These are phyloP conservation scores for Erythrophleum fordii DNA, from an alignment of 306 rosid species.

Conservation along the genomic window DNA sequence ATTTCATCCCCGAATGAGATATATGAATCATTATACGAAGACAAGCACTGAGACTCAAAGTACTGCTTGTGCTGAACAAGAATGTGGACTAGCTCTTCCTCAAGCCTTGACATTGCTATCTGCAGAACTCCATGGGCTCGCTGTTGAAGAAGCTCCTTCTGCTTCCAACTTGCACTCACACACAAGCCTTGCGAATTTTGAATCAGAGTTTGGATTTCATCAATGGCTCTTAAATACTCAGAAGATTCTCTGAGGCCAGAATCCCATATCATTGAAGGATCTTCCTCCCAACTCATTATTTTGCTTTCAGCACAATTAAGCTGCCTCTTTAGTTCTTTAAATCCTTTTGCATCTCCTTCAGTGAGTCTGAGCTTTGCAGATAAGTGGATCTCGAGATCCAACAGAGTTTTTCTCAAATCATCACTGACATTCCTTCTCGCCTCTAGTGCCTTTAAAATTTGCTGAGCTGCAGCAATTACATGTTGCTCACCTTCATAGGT, in stretches of 20 bases:
- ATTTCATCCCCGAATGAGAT: conserved; percentile 51
- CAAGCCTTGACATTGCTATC: conserved; percentile 61
- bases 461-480: conserved; percentile 60
- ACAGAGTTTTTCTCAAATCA: conserved; percentile 56
- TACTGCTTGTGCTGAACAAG: conserved; percentile 54
- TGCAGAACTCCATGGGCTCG: conserved; percentile 51
- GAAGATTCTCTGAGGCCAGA: conserved; percentile 47
- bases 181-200: conserved; percentile 45
- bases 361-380: conserved; percentile 46
- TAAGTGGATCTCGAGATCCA: conserved; percentile 58
- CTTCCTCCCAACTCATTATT: conserved; percentile 49
- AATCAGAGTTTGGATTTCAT: conserved; percentile 45
- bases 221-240: conserved; percentile 47
- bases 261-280: conserved; percentile 49
- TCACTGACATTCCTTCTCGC: conserved; percentile 41
- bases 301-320: conserved; percentile 48
- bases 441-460: conserved; percentile 55
- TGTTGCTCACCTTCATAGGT: conserved; percentile 52
- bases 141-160: conserved; percentile 45
- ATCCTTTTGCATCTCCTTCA: too few relatives aligned
- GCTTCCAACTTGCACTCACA: conserved; percentile 38
- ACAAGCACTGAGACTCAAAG: conserved; percentile 51
- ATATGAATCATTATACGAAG: too few relatives aligned
- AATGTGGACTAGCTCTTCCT: conserved; percentile 54
- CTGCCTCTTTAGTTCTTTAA: conserved; percentile 43